phyloP scores from a whole-genome alignment of 1,284 basidiomycete species.

The Trichosporon sp. region DNA sequence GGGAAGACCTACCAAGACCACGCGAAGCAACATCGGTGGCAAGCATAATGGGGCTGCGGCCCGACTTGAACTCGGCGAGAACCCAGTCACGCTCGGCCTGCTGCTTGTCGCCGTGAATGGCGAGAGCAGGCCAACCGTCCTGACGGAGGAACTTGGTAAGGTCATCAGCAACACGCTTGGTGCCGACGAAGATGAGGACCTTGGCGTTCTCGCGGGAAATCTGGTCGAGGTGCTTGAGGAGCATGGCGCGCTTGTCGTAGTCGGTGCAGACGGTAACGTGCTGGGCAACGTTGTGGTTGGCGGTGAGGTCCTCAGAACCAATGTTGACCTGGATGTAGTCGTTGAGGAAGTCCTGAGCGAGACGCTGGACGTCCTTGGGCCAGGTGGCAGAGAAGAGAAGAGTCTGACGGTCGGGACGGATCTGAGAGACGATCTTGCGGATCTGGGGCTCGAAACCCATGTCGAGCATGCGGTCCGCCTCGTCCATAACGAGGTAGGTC shows the following conservation, averaged over 20 bases:
- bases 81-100: slow-evolving; percentile 95
- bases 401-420: slow-evolving; percentile 91
- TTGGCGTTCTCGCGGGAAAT: slow-evolving; percentile 97
- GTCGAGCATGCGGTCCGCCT: slow-evolving; percentile 68
- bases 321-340: slow-evolving; percentile 99
- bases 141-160: slow-evolving; percentile 94
- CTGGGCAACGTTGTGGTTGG: slow-evolving; percentile 97
- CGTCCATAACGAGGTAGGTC: slow-evolving; percentile 98
- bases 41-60: slow-evolving; percentile 94
- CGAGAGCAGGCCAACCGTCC: slow-evolving; percentile 97
- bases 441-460: slow-evolving; percentile 96
- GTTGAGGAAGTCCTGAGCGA: slow-evolving; percentile 92
- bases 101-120: slow-evolving; percentile 98
- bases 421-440: slow-evolving; percentile 94
- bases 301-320: slow-evolving; percentile 95
- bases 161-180: slow-evolving; percentile 96
- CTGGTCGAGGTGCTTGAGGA: slow-evolving; percentile 95
- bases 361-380: slow-evolving; percentile 98
- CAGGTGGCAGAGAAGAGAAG: slow-evolving; percentile 98
- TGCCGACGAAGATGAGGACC: slow-evolving; percentile 97
- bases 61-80: slow-evolving; percentile 94
- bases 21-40: slow-evolving; percentile 97
- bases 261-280: slow-evolving; percentile 95
- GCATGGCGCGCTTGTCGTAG: slow-evolving; percentile 92
- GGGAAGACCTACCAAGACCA: slow-evolving; percentile 88